phyloP scores from a whole-genome alignment of 2,329 filamentous ascomycete genomes.

The Salinomyces thailandicus region DNA sequence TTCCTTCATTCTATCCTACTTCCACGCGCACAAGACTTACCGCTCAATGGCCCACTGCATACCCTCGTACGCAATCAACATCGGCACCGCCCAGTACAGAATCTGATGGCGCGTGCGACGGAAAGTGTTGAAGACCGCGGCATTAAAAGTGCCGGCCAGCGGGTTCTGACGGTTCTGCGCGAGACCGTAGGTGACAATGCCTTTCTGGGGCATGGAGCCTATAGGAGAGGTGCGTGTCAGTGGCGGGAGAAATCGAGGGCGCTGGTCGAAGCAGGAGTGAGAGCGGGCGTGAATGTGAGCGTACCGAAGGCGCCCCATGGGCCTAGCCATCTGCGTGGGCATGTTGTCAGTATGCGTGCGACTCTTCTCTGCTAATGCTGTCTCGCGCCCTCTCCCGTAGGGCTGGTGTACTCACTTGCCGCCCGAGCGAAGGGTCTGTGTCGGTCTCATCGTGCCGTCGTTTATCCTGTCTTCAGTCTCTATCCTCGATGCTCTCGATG shows the following conservation, averaged over 20 bases:
- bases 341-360: too few species aligned
- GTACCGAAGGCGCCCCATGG: slow-evolving; percentile 66
- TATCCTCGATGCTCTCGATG: too few species aligned
- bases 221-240: neutral
- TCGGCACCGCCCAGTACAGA: slow-evolving; percentile 75
- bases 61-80: slow-evolving; percentile 66
- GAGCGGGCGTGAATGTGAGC: slow-evolving; percentile 18
- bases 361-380: too few species aligned
- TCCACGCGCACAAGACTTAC: slow-evolving; percentile 43
- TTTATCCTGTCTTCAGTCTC: too few species aligned
- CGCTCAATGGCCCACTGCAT: slow-evolving; percentile 88
- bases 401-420: too few species aligned
- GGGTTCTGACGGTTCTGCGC: slow-evolving; percentile 83
- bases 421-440: slow-evolving; percentile 25
- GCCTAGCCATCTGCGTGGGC: slow-evolving; percentile 55
- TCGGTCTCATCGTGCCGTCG: slow-evolving; percentile 33
- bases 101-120: slow-evolving; percentile 77
- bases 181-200: slow-evolving; percentile 60
- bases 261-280: neutral
- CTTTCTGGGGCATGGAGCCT: slow-evolving; percentile 47
- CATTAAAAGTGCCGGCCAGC: slow-evolving; percentile 64
- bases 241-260: neutral
- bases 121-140: slow-evolving; percentile 91
- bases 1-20: neutral
- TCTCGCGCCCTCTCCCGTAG: too few species aligned